Evolutionary conservation across 306 rosid genomes (phyloP).

Genomic region (Trichosanthes truncata): DNA sequence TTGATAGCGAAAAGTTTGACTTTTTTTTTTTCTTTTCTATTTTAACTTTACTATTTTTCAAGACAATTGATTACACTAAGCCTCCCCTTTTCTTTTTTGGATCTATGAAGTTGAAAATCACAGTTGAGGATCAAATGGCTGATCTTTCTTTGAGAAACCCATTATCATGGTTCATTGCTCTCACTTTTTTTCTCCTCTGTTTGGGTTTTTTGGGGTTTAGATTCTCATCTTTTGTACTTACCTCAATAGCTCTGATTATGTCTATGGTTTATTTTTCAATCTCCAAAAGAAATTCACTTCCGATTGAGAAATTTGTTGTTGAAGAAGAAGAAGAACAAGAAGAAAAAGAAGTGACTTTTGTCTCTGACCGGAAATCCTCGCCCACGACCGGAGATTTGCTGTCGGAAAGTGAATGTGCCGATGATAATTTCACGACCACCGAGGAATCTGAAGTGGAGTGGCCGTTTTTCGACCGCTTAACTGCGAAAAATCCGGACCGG

Average conservation of each 20-base stretch:
- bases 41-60: constrained; percentile 19
- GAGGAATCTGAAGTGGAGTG: constrained; percentile 51
- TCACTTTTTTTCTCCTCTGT: constrained; percentile 32
- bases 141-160: constrained; percentile 39
- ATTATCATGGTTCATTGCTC: constrained; percentile 38
- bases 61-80: background rate
- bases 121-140: constrained; percentile 41
- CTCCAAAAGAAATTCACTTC: constrained; percentile 22
- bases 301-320: constrained; percentile 10
- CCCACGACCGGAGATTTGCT: background rate
- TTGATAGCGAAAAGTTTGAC: background rate
- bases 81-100: background rate
- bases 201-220: constrained; percentile 35
- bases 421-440: constrained; percentile 28
- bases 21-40: constrained; percentile 10
- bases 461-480: constrained; percentile 16
- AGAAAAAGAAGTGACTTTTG: constrained; percentile 11
- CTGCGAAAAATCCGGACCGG: constrained; percentile 20
- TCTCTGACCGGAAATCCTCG: background rate
- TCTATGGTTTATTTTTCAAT: constrained; percentile 30
- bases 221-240: constrained; percentile 30
- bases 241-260: constrained; percentile 30
- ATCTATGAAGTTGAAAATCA: constrained; percentile 38
- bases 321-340: constrained; percentile 5
- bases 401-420: constrained; percentile 37